A percentile compares a stretch with the other conserved stretches of the same genome.
Conservation (phyloP, 2,329 filamentous ascomycete genomes). For the Xylaria multiplex region DNA sequence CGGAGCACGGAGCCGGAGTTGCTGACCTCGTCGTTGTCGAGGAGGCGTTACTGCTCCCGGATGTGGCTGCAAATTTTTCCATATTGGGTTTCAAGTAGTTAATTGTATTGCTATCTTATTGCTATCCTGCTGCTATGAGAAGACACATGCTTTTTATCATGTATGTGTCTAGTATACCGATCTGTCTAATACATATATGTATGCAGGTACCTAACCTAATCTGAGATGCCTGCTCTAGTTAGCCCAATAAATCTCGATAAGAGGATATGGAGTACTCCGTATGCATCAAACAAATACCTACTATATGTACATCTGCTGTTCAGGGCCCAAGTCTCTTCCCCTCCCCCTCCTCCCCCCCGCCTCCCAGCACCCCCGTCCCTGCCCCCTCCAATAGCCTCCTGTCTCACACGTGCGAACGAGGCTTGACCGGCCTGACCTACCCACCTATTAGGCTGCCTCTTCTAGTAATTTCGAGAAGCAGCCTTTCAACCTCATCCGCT, state of each 20-base stretch:
- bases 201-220: too few species aligned
- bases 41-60: neutral
- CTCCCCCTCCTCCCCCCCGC: neutral
- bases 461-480: neutral
- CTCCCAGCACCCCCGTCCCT: neutral
- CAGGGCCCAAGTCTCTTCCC: too few species aligned
- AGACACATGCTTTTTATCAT: neutral
- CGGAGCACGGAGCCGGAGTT: conserved; percentile 17
- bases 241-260: too few species aligned
- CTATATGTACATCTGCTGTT: too few species aligned
- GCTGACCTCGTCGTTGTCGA: neutral
- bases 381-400: too few species aligned
- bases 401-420: neutral
- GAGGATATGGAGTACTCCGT: too few species aligned
- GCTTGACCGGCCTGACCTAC: neutral
- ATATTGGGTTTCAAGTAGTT: neutral
- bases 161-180: neutral
- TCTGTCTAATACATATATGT: neutral
- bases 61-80: too few species aligned
- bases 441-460: conserved; percentile 1
- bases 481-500: neutral
- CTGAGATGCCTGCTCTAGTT: too few species aligned
- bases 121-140: too few species aligned
- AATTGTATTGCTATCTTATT: too few species aligned
- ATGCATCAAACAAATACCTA: too few species aligned